These are phyloP conservation scores for Solanum arcanum DNA, from an alignment of 257 asterid species.

Conservation along the genomic window DNA sequence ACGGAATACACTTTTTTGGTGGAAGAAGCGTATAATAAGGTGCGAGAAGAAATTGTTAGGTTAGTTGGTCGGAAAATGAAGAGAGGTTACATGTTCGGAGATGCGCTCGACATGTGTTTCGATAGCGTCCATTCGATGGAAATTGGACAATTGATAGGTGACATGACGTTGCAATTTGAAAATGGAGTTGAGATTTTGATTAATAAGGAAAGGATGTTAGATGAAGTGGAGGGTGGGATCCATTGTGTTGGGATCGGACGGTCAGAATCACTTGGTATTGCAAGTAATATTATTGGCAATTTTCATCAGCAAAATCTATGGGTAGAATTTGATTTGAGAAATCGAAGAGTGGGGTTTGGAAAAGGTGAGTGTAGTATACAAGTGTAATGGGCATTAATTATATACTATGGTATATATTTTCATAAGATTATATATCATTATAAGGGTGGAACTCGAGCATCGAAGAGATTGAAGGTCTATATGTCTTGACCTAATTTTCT, in stretches of 20 bases:
- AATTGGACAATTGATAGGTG: slow-evolving; percentile 42
- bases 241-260: slow-evolving; percentile 65
- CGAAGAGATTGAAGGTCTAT: neutral
- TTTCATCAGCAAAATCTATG: slow-evolving; percentile 77
- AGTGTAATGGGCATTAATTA: neutral
- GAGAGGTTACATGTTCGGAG: slow-evolving; percentile 47
- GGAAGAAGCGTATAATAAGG: slow-evolving; percentile 45
- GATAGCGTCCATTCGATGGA: slow-evolving; percentile 26
- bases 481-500: neutral
- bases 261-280: slow-evolving; percentile 52
- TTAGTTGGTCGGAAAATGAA: slow-evolving; percentile 47
- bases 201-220: slow-evolving; percentile 34
- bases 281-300: slow-evolving; percentile 68
- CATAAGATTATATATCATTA: neutral
- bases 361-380: slow-evolving; percentile 38
- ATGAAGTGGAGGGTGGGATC: slow-evolving; percentile 49
- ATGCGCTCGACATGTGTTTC: slow-evolving; percentile 68
- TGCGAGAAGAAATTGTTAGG: slow-evolving; percentile 41
- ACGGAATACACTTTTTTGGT: slow-evolving; percentile 73
- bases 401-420: neutral
- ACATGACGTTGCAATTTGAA: slow-evolving; percentile 48
- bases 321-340: slow-evolving; percentile 69
- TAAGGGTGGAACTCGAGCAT: neutral
- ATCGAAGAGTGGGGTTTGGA: slow-evolving; percentile 60
- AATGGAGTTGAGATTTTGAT: slow-evolving; percentile 49